Evolutionary conservation across 495 filamentous ascomycete genomes (phyloP).

Genomic region (Penicillium steckii): DNA sequence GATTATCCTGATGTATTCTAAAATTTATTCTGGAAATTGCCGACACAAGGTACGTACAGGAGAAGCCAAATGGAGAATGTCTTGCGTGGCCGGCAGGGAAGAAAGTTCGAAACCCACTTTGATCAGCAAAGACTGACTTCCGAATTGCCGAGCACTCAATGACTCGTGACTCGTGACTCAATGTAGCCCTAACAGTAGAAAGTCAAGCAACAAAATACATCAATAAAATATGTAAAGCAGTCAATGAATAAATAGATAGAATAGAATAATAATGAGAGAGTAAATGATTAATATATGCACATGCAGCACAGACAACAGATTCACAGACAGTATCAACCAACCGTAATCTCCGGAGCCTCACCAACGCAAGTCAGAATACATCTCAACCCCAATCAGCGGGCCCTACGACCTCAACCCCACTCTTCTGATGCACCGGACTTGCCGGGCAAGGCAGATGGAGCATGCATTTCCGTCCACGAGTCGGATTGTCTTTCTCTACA

Average conservation of each 20-base stretch:
- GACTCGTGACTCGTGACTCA: too few species aligned
- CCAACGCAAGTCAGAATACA: not conserved
- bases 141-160: constrained; percentile 3
- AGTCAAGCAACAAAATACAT: too few species aligned
- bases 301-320: too few species aligned
- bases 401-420: constrained; percentile 16
- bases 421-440: constrained; percentile 33
- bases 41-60: too few species aligned
- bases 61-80: not conserved
- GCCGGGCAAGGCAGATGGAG: too few species aligned
- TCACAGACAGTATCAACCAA: not conserved
- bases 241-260: too few species aligned
- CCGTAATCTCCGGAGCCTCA: constrained; percentile 19
- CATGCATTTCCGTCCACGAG: constrained; percentile 1
- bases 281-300: too few species aligned
- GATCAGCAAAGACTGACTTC: constrained; percentile 11
- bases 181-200: too few species aligned
- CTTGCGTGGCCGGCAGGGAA: constrained; percentile 5
- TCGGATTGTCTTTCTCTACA: constrained; percentile 16
- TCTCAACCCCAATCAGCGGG: not conserved
- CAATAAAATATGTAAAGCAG: too few species aligned
- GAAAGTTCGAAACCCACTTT: not conserved
- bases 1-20: too few species aligned
- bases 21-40: too few species aligned
- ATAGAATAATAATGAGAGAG: not conserved